Base-by-base conservation (phyloP, 768 basidiomycete genomes). In the Pisolithus microcarpus region DNA sequence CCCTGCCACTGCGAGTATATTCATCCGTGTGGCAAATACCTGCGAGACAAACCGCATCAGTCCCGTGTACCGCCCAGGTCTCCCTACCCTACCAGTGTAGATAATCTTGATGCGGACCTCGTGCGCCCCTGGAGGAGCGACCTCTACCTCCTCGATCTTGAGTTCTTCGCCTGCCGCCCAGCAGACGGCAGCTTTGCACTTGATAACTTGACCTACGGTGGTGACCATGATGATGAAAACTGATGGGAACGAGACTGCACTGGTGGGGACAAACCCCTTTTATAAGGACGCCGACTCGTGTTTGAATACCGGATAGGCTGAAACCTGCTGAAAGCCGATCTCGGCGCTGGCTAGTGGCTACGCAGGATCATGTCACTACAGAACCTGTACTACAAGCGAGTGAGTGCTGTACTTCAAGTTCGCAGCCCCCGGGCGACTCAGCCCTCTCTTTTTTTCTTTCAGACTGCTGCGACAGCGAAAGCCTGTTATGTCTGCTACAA, bases 11-110 rank as follows among this genome's bases (percentile, higher is more conserved):
- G 65, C 93, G 85, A 54, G 92, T 94, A 74, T 94, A 98, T 65
- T 94, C 93, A 63, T 98, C 94, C 62, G 95, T 97, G 70, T 98
- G 94, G 72, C 96, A 99, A 65, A 99, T 87, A 54, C 87, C 87
- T 88, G 52, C 26, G 38, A 42, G 26, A 40, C 47, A 43, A 37
- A 55, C 49, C 7, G 31, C 11, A 40, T 30, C 38, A 47, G 51
- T 37, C 42, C 16, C 38, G 31, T 49, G 48, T 50, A 58, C 47
- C 37, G 43, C 51, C 44, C 21, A 46, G 31, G 10, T 46, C 21
- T 23, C 36, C 15, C 30, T 31, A 38, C 64, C 75, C 56, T 61
- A 80, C 94, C 96, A 43, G 92, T 96, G 75, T 91, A 80, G 23
- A 95, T 76, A 59, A 99, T 91, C 61, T 84, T 80, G 66, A 99